phyloP scores from a whole-genome alignment of 352 stramenopile species.

The Pythium oligandrum region DNA sequence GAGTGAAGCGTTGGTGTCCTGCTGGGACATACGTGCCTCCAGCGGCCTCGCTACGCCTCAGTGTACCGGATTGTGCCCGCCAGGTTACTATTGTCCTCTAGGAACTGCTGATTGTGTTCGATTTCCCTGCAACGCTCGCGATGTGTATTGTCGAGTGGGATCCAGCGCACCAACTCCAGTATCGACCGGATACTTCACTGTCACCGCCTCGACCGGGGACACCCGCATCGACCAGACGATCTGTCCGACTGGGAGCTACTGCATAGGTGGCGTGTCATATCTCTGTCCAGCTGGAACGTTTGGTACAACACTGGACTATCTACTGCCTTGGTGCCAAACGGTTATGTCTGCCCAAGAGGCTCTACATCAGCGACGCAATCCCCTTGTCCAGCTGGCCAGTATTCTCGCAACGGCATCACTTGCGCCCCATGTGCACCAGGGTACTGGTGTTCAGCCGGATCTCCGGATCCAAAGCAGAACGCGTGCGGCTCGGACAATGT shows the following conservation, averaged over 20 bases:
- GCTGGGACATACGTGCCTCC: conserved; percentile 33
- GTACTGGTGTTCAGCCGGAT: conserved; percentile 48
- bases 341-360: conserved; percentile 41
- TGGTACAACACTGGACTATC: conserved; percentile 38
- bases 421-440: conserved; percentile 51
- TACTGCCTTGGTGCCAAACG: conserved; percentile 35
- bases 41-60: conserved; percentile 30
- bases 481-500: conserved; percentile 31
- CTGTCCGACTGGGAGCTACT: conserved; percentile 61
- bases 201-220: conserved; percentile 17
- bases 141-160: conserved; percentile 42
- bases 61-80: conserved; percentile 53
- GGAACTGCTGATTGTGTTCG: conserved; percentile 34
- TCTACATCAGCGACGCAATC: conserved; percentile 37
- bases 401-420: conserved; percentile 45
- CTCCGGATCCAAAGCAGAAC: conserved; percentile 41
- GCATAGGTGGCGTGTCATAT: conserved; percentile 39
- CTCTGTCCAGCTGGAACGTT: conserved; percentile 52
- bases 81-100: conserved; percentile 57
- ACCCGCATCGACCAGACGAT: conserved; percentile 42
- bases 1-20: conserved; percentile 49
- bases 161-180: conserved; percentile 33
- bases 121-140: conserved; percentile 30
- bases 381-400: conserved; percentile 50
- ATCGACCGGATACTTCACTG: conserved; percentile 42